Evolutionary conservation across 108 stramenopile genomes (phyloP).

Genomic region (Cylindrotheca fusiformis): DNA sequence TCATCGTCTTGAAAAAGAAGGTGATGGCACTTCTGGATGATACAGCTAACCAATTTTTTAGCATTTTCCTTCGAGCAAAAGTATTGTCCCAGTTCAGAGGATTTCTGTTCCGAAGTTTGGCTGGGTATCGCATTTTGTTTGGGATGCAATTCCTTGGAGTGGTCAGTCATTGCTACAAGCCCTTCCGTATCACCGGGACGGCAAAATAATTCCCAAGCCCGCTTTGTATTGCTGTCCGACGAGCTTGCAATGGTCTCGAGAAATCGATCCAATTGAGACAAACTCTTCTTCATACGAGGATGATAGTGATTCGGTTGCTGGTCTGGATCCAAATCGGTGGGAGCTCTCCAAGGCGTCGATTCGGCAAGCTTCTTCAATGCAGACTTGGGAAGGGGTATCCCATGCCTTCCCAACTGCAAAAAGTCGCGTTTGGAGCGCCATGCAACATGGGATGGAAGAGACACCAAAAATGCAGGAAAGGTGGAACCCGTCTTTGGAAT

Average conservation of each 20-base stretch:
- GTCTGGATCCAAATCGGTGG: background rate
- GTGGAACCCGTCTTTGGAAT: conserved; percentile 32
- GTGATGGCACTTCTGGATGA: background rate
- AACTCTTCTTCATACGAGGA: conserved; percentile 39
- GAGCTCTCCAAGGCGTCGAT: conserved; percentile 35
- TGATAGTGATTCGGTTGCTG: conserved; percentile 16
- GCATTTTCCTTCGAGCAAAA: conserved; percentile 38
- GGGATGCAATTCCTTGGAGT: background rate
- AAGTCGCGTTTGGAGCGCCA: conserved; percentile 38
- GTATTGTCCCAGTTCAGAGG: conserved; percentile 37
- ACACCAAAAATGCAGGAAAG: conserved; percentile 41
- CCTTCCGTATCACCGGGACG: conserved; percentile 29
- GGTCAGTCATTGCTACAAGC: background rate
- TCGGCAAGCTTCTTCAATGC: conserved; percentile 35
- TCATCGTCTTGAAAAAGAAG: background rate
- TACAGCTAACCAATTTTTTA: conserved; percentile 12
- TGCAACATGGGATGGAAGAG: background rate
- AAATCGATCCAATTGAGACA: conserved; percentile 38
- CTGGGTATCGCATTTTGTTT: background rate
- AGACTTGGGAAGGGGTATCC: conserved; percentile 25
- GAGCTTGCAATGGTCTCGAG: conserved; percentile 7
- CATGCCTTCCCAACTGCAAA: conserved; percentile 19
- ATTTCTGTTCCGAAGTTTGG: conserved; percentile 7
- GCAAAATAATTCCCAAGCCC: conserved; percentile 36
- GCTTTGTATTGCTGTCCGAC: background rate